Percentiles rank a stretch among this genome's conserved stretches.
These are phyloP conservation scores for Cyphellophora attinorum DNA, from an alignment of 2,329 filamentous ascomycete species.

Conservation along the genomic window DNA sequence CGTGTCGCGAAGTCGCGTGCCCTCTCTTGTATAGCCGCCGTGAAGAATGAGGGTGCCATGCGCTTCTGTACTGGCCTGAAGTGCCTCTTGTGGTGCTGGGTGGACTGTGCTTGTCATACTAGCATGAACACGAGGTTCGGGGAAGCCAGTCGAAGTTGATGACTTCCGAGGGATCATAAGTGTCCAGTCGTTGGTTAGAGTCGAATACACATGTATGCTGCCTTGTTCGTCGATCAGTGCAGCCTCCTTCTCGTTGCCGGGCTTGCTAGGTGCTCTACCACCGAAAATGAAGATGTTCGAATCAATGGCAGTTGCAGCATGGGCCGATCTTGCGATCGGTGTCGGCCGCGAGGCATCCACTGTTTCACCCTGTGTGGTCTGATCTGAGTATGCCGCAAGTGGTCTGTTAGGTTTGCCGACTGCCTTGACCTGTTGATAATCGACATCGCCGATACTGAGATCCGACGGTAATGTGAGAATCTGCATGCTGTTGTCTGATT, in stretches of 20 bases:
- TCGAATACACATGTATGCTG: conserved; percentile 6
- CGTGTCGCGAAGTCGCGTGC: conserved; percentile 9
- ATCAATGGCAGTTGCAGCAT: conserved; percentile 6
- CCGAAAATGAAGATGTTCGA: conserved; percentile 6
- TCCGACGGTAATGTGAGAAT: conserved; percentile 6
- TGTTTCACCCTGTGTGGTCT: not conserved
- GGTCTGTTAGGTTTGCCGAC: conserved; percentile 3
- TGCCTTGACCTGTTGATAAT: conserved; percentile 5
- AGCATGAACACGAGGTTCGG: conserved; percentile 5
- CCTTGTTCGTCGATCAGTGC: conserved; percentile 1
- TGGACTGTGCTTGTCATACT: conserved; percentile 7
- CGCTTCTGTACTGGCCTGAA: conserved; percentile 1
- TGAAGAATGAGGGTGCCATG: conserved; percentile 13
- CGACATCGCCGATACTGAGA: conserved; percentile 4
- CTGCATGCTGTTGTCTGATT: conserved; percentile 2
- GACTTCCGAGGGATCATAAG: conserved; percentile 4
- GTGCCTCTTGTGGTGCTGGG: conserved; percentile 2
- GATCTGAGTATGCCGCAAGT: not conserved
- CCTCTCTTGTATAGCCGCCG: conserved; percentile 6
- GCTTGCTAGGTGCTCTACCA: not conserved
- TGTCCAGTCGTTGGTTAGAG: conserved; percentile 5
- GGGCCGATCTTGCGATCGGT: conserved; percentile 3
- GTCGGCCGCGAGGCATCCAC: not conserved
- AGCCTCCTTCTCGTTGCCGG: not conserved
- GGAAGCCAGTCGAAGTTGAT: conserved; percentile 7